Base-by-base conservation (phyloP, 441 rosid species). In the Gossypium gossypioides region DNA sequence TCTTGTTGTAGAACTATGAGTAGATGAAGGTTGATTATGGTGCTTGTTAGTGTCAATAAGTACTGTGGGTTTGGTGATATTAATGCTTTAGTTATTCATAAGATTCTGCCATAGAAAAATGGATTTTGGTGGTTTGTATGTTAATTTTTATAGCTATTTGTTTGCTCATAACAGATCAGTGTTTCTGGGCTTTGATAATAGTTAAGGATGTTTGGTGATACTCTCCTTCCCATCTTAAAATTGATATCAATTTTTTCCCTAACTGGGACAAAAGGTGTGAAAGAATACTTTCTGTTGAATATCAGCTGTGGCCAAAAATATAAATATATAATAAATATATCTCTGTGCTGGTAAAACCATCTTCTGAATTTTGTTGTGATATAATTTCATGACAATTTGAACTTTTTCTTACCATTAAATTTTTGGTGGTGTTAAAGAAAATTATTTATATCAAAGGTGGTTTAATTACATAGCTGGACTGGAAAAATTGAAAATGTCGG, bases 41-140 rank as follows among this genome's bases (percentile, higher is more conserved):
- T 66, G 9, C 40, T 46, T 48, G 56, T 46, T 2, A 24, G 37
- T 7, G 57, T 66, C 56, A 48, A 0, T 13, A 66, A 46, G 37
- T 25, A 24, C 56, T 48, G 57, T 24, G n/a, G 12, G 21, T 34
- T 16, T 44, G 32, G 18, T 64, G 68, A 40, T 42, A 10, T 22
- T 44, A 18, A 32, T 65, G 55, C 69, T 65, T 6, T 65, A 65
- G 69, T 44, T 65, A 44, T 65, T 65, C 69, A 4, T 13, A 44
- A 12, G n/a, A 44, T 44, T 7, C 55, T 65, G 34, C 56, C 12
- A 24, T 21, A 22, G 6, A 34, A 5, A 22, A 65, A 18, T 13
- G 10, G 25, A 37, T 10, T 63, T 40, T 9, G 13, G 25, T 37
- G 27, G n/a, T 63, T 22, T 2, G 27, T 42, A 27, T 6, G 37